Base-by-base conservation (phyloP, 352 stramenopile species). In the Phytophthora citrophthora region DNA sequence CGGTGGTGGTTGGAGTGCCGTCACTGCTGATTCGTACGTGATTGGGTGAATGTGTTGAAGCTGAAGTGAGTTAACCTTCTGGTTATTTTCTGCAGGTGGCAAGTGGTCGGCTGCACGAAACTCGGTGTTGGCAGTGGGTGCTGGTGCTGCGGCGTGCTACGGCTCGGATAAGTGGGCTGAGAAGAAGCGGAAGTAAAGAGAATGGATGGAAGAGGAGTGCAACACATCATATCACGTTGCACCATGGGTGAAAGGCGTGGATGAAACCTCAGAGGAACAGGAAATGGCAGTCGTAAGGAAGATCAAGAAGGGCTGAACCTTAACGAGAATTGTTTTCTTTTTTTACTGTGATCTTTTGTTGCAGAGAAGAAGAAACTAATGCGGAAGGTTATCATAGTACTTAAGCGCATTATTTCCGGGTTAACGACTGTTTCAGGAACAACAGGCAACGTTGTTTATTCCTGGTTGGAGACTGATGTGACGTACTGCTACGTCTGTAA, bases 1-100 rank as follows among this genome's bases (percentile, higher is more conserved):
- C 77, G 5, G 68, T 82, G 3, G 55, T 86, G 45, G 85, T 92
- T 26, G 85, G 79, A 26, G 59, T 83, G 24, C 85, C 85, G 15
- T 90, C 83, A 36, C 71, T 93, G 24, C 70, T 91, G 16, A 44
- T 92, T 15, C 66, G 85, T 93, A 79, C 76, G 84, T 89, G 13
- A 46, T 27, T 47, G 23, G 10, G 12, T 59, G 29, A 32, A 41
- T 11, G 15, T 47, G 27, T n/a, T 47, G 10, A 44, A 8, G 10
- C 15, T 36, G 31, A 54, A 41, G 54, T 32, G 41, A 16, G 31
- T 15, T 48, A 7, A 34, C 29, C 29, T 13, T 34, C 20, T 4
- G 29, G 29, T 26, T 52, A 5, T 34, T 16, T 63, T 45, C 7
- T 55, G 4, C 26, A 93, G 82, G 82, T 16, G 85, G 85, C 51